A percentile compares a stretch with the other conserved stretches of the same genome.
Evolutionary conservation across 768 basidiomycete genomes (phyloP).

Genomic region (Inosperma sp.): DNA sequence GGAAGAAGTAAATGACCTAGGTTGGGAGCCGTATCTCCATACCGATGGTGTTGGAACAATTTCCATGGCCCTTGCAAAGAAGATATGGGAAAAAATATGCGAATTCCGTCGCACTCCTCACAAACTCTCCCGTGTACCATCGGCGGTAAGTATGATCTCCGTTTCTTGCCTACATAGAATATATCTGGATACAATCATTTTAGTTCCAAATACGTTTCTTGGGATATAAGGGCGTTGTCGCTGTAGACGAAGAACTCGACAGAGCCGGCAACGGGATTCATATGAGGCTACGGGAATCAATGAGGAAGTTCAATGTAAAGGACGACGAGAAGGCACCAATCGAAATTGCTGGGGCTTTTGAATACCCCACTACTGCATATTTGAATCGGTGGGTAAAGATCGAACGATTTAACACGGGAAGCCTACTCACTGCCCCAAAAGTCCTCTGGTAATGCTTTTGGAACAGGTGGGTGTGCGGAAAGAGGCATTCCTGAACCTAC

Average conservation of each 20-base stretch:
- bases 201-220: slow-evolving; percentile 80
- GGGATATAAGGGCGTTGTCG: slow-evolving; percentile 82
- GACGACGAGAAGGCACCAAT: slow-evolving; percentile 50
- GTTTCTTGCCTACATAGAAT: background rate
- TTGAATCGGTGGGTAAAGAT: slow-evolving; percentile 71
- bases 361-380: slow-evolving; percentile 55
- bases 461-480: slow-evolving; percentile 67
- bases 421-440: slow-evolving; percentile 22
- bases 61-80: slow-evolving; percentile 49
- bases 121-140: slow-evolving; percentile 43
- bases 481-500: slow-evolving; percentile 57
- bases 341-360: slow-evolving; percentile 68
- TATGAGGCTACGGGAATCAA: slow-evolving; percentile 68
- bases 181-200: slow-evolving; percentile 7
- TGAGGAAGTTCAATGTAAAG: slow-evolving; percentile 68
- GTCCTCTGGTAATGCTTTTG: slow-evolving; percentile 71
- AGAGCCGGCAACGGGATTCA: slow-evolving; percentile 43
- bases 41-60: slow-evolving; percentile 85
- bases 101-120: slow-evolving; percentile 34
- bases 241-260: slow-evolving; percentile 54
- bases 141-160: slow-evolving; percentile 66
- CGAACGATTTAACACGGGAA: background rate
- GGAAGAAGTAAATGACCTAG: slow-evolving; percentile 58
- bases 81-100: slow-evolving; percentile 57
- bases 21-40: slow-evolving; percentile 29